Base-by-base conservation (phyloP, 331 rosid species). In the Malus hybrid region DNA sequence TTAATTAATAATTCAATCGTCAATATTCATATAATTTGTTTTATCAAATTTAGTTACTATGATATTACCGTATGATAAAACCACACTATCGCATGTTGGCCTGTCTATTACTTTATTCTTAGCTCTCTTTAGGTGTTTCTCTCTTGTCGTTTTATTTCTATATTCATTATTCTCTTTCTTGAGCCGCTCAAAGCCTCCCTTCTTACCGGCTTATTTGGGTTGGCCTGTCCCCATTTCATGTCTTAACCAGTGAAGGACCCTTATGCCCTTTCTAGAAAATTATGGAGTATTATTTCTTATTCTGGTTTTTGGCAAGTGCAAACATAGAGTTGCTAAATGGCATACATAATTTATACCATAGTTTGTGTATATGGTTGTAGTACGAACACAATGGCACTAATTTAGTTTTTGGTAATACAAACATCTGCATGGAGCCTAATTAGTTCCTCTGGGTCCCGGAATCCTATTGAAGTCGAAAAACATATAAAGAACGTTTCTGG, bases 21-120 rank as follows among this genome's bases (percentile, higher is more conserved):
- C 3, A 7, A 34, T 34, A 34, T 6, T 34, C 39, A 34, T 2
- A 7, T 36, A 0, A 34, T 34, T 34, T 1, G 0, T 36, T 36
- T 36, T 36, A 36, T 0, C 42, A 36, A 36, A 36, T 36, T 36
- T 39, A 8, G 44, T 39, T 36, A 9, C 44, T 9, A 39, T 39
- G 9, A 39, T 9, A 7, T 39, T 39, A 2, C 44, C 44, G 44
- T 39, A 39, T 0, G 44, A 9, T 39, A 36, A 56, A 36, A 66
- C 29, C 10, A 79, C 84, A 88, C 64, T 84, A 82, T 83, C 87
- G 87, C 85, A 91, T 89, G 95, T 83, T 91, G 91, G 90, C 77
- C 82, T 85, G 97, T 91, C 95, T 75, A 86, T 87, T 82, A 66
- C 97, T 91, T 91, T 91, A 88, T 87, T 87, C 85, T 77, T 66